Evolutionary conservation across 1,284 basidiomycete genomes (phyloP).

Genomic region (Melampsora medusae): DNA sequence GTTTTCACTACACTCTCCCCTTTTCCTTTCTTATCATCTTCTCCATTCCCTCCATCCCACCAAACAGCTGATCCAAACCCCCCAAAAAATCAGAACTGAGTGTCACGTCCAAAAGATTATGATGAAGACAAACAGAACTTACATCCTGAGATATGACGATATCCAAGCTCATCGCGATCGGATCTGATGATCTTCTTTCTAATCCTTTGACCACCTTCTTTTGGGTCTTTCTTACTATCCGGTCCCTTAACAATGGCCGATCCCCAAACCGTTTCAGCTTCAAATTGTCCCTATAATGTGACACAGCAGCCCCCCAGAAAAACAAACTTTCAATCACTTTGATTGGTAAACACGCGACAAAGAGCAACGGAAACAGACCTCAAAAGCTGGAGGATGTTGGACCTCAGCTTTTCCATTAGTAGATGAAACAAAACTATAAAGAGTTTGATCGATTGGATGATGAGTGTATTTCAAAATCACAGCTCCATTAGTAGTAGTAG

Average conservation of each 20-base stretch:
- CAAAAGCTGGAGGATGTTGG: conserved; percentile 25
- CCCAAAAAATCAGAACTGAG: background rate
- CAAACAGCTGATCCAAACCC: conserved; percentile 17
- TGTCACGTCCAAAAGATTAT: background rate
- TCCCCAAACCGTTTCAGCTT: conserved; percentile 36
- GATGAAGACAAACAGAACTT: background rate
- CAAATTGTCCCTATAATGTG: conserved; percentile 24
- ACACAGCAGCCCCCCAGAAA: background rate
- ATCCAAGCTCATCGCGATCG: conserved; percentile 36
- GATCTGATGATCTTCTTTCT: conserved; percentile 21
- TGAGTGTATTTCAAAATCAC: conserved; percentile 20
- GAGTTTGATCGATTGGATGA: conserved; percentile 10
- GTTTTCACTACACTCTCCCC: conserved; percentile 29
- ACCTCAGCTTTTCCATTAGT: conserved; percentile 34
- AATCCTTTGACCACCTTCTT: background rate
- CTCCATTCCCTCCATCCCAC: conserved; percentile 9
- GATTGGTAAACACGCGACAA: background rate
- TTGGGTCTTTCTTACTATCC: conserved; percentile 7
- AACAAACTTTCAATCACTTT: background rate
- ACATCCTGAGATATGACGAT: conserved; percentile 37
- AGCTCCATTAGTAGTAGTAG: conserved; percentile 38
- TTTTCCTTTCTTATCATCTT: background rate
- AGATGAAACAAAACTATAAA: conserved; percentile 32
- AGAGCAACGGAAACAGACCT: conserved; percentile 1
- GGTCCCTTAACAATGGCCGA: conserved; percentile 33